Evolutionary conservation across 129 eudicot genomes (phyloP), one percentile per base, ranked within the genome.

Genomic region (Chrysanthemum lavandulifolium): DNA sequence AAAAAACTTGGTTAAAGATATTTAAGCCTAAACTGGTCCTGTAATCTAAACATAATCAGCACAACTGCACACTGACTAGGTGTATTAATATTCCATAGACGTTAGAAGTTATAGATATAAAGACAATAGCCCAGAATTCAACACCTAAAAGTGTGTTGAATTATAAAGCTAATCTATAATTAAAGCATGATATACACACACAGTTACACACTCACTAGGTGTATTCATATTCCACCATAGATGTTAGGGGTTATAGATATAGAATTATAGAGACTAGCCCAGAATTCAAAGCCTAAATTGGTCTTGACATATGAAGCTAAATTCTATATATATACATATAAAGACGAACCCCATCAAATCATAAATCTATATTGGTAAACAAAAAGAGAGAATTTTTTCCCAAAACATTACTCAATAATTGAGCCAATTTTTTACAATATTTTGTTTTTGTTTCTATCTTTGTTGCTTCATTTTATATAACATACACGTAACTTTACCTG

Each of bases 61-160:
- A 40, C 47, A 40, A 40, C 1, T 40, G 47, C 47, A 40, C 47
- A 40, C 1, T 40, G 47, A 40, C 10, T 40, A 40, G 47, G 47
- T 40, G 47, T 67, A 50, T 61, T 10, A 58, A 47, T 16, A 62
- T 18, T 2, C 9, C 68, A 69, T 77, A 70, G 72, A 21, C 40
- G 57, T 77, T 78, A 54, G 70, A 48, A 55, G 1, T 61, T 50
- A 21, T 77, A 77, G 77, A 77, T 78, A 43, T 50, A 76, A 54
- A 75, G 68, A 69, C 66, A 52, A 56, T 69, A 69, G 71, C 65
- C 81, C 81, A 77, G 71, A 77, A 6, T 77, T 69, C 81, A 69
- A 77, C 52, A 76, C 71, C 74, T 50, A 61, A 69, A 55, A 15
- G 19, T 6, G 33, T 10, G 3, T 76, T 76, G 64, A 77, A 60